phyloP scores from a whole-genome alignment of 805 yeast genomes.

The Zygosaccharomyces gambellarensis region DNA sequence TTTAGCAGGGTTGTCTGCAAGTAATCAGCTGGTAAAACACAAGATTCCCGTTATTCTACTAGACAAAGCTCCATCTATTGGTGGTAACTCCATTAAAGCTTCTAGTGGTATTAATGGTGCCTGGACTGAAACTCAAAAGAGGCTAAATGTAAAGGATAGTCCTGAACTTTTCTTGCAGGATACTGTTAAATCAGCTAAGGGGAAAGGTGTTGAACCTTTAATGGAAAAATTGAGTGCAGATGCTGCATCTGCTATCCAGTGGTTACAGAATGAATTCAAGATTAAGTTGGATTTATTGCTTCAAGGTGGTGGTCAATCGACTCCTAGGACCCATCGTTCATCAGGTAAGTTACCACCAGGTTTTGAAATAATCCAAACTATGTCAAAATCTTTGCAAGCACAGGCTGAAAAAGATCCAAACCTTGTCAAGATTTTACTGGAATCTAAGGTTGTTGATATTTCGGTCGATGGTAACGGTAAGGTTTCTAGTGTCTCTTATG shows the following conservation, averaged over 20 bases:
- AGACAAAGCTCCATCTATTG: conserved; percentile 46
- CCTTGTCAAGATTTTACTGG: conserved; percentile 36
- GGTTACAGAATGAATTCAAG: conserved; percentile 62
- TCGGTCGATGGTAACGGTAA: conserved; percentile 25
- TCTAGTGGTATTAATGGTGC: conserved; percentile 71
- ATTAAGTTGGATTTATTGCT: conserved; percentile 63
- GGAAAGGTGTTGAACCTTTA: conserved; percentile 52
- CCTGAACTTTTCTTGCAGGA: conserved; percentile 58
- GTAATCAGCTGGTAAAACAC: conserved; percentile 36
- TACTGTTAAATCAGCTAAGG: conserved; percentile 61
- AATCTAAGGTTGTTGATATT: conserved; percentile 38
- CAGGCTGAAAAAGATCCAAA: conserved; percentile 28
- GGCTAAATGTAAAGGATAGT: conserved; percentile 48
- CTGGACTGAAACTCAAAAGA: conserved; percentile 54
- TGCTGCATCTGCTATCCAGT: conserved; percentile 62
- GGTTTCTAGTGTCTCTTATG: conserved; percentile 43
- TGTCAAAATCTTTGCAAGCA: conserved; percentile 37
- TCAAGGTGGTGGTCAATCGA: conserved; percentile 80
- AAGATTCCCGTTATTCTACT: conserved; percentile 42
- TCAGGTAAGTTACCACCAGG: conserved; percentile 55
- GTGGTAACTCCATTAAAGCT: conserved; percentile 60
- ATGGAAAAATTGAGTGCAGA: conserved; percentile 56
- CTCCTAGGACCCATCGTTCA: conserved; percentile 78
- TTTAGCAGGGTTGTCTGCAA: conserved; percentile 49
- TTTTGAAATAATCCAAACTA: conserved; percentile 47